Percentiles rank a stretch among this genome's conserved stretches.
These are phyloP conservation scores for Pseudogymnoascus sp. DNA, from an alignment of 2,329 filamentous ascomycete species.

Conservation along the genomic window DNA sequence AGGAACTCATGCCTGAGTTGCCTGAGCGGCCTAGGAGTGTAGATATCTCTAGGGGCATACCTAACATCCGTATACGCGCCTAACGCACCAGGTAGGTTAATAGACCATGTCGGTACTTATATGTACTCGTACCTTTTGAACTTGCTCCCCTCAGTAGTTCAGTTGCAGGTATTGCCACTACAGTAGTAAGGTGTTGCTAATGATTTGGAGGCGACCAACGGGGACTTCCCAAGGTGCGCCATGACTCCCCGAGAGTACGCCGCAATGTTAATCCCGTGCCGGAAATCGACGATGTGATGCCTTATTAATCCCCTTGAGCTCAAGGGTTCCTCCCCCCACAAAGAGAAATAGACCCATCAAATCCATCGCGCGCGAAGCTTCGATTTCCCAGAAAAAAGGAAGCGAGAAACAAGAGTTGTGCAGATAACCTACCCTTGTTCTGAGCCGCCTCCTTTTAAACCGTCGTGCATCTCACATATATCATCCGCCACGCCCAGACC, in stretches of 20 bases:
- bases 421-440: not conserved
- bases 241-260: not conserved
- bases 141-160: not conserved
- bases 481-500: not conserved
- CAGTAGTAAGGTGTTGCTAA: not conserved
- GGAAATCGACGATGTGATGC: not conserved
- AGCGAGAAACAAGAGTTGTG: constrained; percentile 3
- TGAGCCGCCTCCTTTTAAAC: not conserved
- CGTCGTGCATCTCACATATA: not conserved
- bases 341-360: not conserved
- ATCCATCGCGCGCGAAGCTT: not conserved
- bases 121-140: not conserved
- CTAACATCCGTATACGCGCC: not conserved
- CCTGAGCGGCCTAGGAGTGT: not conserved
- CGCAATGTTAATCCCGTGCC: not conserved
- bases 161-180: too few species aligned
- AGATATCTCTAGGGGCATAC: not conserved
- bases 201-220: not conserved
- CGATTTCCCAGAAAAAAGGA: not conserved
- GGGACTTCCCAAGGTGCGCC: not conserved
- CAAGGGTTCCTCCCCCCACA: not conserved
- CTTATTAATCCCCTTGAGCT: not conserved
- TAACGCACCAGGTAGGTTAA: not conserved
- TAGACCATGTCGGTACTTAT: not conserved
- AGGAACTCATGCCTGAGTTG: not conserved